These are phyloP conservation scores for Evernia prunastri DNA, from an alignment of 495 filamentous ascomycete species.

Conservation along the genomic window DNA sequence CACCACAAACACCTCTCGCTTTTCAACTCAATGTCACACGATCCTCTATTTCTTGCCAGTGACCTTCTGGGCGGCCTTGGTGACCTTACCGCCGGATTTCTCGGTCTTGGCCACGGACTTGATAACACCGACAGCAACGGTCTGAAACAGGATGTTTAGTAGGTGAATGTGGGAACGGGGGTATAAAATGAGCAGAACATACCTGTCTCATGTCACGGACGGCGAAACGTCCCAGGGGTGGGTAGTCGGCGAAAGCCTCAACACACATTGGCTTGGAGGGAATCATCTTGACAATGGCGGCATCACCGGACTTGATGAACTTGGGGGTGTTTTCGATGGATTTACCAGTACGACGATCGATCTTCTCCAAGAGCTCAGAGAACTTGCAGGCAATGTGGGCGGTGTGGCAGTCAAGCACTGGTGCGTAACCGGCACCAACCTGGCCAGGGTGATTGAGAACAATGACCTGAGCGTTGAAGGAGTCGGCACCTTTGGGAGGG, in stretches of 20 bases:
- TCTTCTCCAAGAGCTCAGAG: conserved; percentile 97
- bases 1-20: conserved; percentile 27
- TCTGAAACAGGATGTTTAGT: conserved; percentile 60
- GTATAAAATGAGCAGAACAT: conserved; percentile 6
- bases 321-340: conserved; percentile 84
- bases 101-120: conserved; percentile 76
- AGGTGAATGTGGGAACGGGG: not conserved
- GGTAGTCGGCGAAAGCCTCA: conserved; percentile 99
- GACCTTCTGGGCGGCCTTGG: conserved; percentile 58
- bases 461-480: conserved; percentile 99
- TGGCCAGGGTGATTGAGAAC: conserved; percentile 99
- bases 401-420: conserved; percentile 98
- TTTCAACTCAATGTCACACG: conserved; percentile 20
- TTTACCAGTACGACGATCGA: conserved; percentile 99
- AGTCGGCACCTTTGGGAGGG: conserved; percentile 78
- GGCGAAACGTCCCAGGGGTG: conserved; percentile 97
- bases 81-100: conserved; percentile 66
- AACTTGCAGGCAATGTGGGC: conserved; percentile 99
- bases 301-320: conserved; percentile 99
- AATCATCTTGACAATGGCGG: conserved; percentile 99
- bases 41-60: conserved; percentile 54
- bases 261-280: conserved; percentile 99
- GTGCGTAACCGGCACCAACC: conserved; percentile 97
- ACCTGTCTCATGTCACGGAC: conserved; percentile 61
- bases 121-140: conserved; percentile 89